Base-by-base conservation (phyloP, 192 early-diverging fungal genomes). In the Backusella parvicylindrica region DNA sequence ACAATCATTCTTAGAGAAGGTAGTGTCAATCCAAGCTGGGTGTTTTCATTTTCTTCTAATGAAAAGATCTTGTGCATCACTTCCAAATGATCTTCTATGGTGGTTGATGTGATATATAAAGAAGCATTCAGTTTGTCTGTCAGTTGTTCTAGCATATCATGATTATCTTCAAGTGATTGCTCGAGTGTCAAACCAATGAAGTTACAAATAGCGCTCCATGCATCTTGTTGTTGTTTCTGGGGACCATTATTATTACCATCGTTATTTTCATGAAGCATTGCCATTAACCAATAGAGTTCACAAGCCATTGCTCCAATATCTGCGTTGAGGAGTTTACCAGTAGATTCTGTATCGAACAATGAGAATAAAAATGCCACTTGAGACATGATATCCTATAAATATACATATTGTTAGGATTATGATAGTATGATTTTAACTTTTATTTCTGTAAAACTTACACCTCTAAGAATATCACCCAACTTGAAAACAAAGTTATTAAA, bases 271-370 rank as follows among this genome's bases (percentile, higher is more conserved):
- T 28, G 26, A 16, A 73, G 37, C 21, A 36, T 37, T 2, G 28
- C 30, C 63, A 92, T 86, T 5, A 99, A 83, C 75, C 95, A 97
- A 56, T 95, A 85, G 16, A 99, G 76, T 56, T 91, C 91, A 81
- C 96, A 92, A 0, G 93, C 93, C 67, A 97, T 83, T 40, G 91
- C 89, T 74, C 95, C 88, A 30, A 96, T 86, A 67, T 99, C 94
- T 56, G 94, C 89, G 32, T 95, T 90, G 35, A 73, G 87, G 38
- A 97, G 80, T 15, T 79, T 77, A 2, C 86, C 91, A 50, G 92
- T 86, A 40, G 82, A 80, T 72, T 94, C 86, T 36, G 82, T 68
- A 75, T 95, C 92, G 74, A 95, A 95, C 74, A 97, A 79, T 18
- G 90, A 85, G 75, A 96, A 99, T 71, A 97, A 95, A 32, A 93